Conservation (phyloP, 164 flowering plant species). For the Kingdonia uniflora region DNA sequence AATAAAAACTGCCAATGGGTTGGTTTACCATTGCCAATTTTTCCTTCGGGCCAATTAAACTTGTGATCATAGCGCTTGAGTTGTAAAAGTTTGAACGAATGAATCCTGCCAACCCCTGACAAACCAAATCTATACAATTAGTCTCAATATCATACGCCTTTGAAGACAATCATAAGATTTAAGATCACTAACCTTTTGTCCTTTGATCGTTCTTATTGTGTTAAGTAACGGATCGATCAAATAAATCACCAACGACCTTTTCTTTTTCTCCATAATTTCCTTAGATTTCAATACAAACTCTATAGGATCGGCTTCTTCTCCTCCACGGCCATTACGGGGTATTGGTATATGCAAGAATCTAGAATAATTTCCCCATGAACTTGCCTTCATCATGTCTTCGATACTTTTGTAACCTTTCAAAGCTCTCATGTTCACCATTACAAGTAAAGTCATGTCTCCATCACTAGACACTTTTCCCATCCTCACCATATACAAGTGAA, state of each 20-base stretch:
- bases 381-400: conserved; percentile 9
- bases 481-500: conserved; percentile 11
- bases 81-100: not conserved
- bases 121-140: not conserved
- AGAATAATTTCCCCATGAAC: conserved; percentile 7
- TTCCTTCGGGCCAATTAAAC: conserved; percentile 1
- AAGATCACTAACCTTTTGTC: conserved; percentile 9
- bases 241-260: conserved; percentile 2
- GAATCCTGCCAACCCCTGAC: not conserved
- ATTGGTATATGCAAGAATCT: conserved; percentile 1
- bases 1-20: not conserved
- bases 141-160: too few species aligned
- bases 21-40: not conserved
- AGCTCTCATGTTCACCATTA: conserved; percentile 10
- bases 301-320: conserved; percentile 5
- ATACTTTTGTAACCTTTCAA: conserved; percentile 1
- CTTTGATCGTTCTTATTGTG: not conserved
- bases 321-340: not conserved
- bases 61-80: not conserved
- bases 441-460: conserved; percentile 2
- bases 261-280: conserved; percentile 4
- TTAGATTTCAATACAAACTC: conserved; percentile 6
- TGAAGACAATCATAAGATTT: too few species aligned
- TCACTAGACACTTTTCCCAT: conserved; percentile 2
- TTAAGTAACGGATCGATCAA: conserved; percentile 2